Evolutionary conservation across 2,329 filamentous ascomycete species (phyloP).

Genomic region (Sporothrix globosa): DNA sequence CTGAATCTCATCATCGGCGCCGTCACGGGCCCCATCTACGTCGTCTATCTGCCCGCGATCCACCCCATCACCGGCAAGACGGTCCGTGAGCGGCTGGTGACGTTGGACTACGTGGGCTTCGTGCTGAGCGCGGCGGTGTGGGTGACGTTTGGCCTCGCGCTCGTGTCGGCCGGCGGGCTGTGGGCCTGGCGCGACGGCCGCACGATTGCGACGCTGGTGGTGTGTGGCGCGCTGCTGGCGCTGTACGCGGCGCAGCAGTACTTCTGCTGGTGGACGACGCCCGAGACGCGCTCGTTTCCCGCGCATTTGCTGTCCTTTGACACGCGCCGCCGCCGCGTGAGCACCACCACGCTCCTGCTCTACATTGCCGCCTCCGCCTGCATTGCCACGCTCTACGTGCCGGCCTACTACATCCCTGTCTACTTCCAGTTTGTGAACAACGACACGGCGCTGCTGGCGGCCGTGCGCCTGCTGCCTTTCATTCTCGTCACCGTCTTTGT

Average conservation of each 20-base stretch:
- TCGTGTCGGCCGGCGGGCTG: conserved; percentile 53
- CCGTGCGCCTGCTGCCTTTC: conserved; percentile 47
- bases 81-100: conserved; percentile 36
- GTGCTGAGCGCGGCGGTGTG: conserved; percentile 49
- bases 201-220: conserved; percentile 52
- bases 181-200: conserved; percentile 53
- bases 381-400: conserved; percentile 44
- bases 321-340: background rate
- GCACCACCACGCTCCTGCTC: conserved; percentile 48
- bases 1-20: conserved; percentile 54
- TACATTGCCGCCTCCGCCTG: conserved; percentile 44
- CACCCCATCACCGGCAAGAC: conserved; percentile 35
- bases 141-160: conserved; percentile 50
- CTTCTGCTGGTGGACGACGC: conserved; percentile 47
- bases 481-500: conserved; percentile 40
- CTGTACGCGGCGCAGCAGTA: conserved; percentile 49
- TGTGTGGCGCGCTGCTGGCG: conserved; percentile 43
- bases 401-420: conserved; percentile 56
- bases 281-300: conserved; percentile 49
- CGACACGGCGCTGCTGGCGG: conserved; percentile 46
- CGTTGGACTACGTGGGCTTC: conserved; percentile 53
- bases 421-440: conserved; percentile 54
- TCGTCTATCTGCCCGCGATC: conserved; percentile 47
- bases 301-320: conserved; percentile 46
- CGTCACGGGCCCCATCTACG: conserved; percentile 48